Evolutionary conservation across 2,329 filamentous ascomycete genomes (phyloP), one percentile per base, ranked within the genome.

Genomic region (Zasmidium angulare): DNA sequence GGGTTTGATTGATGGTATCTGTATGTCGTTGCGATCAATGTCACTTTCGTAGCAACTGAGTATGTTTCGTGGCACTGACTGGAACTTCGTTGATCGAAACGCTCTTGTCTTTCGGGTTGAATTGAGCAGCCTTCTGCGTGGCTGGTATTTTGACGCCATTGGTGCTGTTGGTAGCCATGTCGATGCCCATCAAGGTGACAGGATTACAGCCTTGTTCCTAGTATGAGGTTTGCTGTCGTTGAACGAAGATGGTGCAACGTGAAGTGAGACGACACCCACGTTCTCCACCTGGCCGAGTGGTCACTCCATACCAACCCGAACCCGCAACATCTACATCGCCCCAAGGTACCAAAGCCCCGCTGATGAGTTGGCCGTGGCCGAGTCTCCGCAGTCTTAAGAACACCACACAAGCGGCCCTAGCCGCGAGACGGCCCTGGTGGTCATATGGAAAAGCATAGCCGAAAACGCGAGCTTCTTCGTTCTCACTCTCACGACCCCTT

Each of bases 41-140:
- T n/a, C n/a, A n/a, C n/a, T n/a, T n/a, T n/a, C n/a, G n/a, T n/a
- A n/a, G n/a, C n/a, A n/a, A n/a, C n/a, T n/a, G n/a, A n/a, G n/a
- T n/a, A n/a, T n/a, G n/a, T n/a, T n/a, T 40, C 20, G 49, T 23
- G 21, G 2, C 2, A 24, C 58, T 54, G 48, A 63, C 59, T 12
- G 62, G 53, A 7, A 64, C 48, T 21, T 64, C 59, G 50, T 62
- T 64, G 47, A 64, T 57, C 6, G 48, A 49, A n/a, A 62, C 59
- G 9, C 46, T 51, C 22, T 62, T 50, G 46, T 54, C 52, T 23
- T 26, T 58, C 1, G 62, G 62, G 20, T 64, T 53, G 58, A 64
- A 64, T 10, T 64, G 62, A 6, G 62, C 62, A 3, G 60, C 62
- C 50, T 56, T 55, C 50, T 64, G 62, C 3, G 48, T 63, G 9